A percentile compares a stretch with the other conserved stretches of the same genome.
phyloP scores from a whole-genome alignment of 495 filamentous ascomycete species.

The Choiromyces venosus region DNA sequence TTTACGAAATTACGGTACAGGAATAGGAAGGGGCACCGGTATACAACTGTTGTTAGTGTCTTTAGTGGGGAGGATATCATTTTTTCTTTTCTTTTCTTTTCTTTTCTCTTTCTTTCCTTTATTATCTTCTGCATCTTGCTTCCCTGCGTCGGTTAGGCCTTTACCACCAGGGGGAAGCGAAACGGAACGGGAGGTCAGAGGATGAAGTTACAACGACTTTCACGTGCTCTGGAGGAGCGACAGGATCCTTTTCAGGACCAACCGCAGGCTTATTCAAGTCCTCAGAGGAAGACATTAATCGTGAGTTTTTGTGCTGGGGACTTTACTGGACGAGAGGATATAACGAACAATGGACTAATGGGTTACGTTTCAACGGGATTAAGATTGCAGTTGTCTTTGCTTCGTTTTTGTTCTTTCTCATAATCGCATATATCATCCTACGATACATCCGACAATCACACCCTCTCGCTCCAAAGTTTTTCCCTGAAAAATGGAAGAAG shows the following conservation, averaged over 20 bases:
- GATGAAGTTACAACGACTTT: not conserved
- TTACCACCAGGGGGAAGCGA: not conserved
- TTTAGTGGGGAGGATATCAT: not conserved
- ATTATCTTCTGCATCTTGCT: not conserved
- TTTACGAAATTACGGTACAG: not conserved
- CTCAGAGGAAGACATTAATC: conserved; percentile 25
- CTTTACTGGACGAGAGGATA: not conserved
- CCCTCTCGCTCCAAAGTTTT: conserved; percentile 51
- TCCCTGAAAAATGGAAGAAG: conserved; percentile 56
- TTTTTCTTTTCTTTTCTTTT: not conserved
- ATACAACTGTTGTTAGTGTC: not conserved
- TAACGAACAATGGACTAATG: not conserved
- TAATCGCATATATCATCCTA: conserved; percentile 48
- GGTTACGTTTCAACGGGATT: not conserved
- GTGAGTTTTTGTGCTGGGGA: conserved; percentile 15
- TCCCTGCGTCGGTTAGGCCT: not conserved
- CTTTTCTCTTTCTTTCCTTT: not conserved
- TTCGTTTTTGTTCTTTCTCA: conserved; percentile 31
- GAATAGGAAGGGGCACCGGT: not conserved
- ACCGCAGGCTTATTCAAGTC: not conserved
- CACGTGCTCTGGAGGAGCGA: not conserved
- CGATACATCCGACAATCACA: conserved; percentile 48
- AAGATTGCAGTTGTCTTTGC: conserved; percentile 39
- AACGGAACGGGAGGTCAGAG: not conserved
- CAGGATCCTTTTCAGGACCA: not conserved